Evolutionary conservation across 768 basidiomycete genomes (phyloP).

Genomic region (Lyophyllum decastes): DNA sequence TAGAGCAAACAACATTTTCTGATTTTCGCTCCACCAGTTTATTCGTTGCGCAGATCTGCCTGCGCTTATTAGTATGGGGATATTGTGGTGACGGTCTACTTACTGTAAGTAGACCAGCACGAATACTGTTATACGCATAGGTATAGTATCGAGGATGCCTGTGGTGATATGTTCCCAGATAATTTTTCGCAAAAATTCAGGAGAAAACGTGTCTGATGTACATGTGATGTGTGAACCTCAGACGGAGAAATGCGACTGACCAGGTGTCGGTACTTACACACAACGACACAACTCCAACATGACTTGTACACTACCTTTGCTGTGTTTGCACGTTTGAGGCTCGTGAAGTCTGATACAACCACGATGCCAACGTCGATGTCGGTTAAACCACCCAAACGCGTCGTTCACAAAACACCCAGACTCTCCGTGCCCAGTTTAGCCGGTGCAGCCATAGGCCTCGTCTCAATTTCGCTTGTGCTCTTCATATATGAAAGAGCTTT

Average conservation of each 20-base stretch:
- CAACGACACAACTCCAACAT: neutral
- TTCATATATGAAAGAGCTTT: slow-evolving; percentile 65
- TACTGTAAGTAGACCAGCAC: too few species aligned
- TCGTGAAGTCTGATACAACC: slow-evolving; percentile 6
- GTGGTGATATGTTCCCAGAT: too few species aligned
- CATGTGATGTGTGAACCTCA: neutral
- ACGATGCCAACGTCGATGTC: slow-evolving; percentile 5
- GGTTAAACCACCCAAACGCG: neutral
- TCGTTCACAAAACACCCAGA: slow-evolving; percentile 3
- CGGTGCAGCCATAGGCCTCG: slow-evolving; percentile 8
- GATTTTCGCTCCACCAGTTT: too few species aligned
- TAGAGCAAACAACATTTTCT: too few species aligned
- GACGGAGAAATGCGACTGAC: neutral
- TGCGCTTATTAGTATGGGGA: too few species aligned
- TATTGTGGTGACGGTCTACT: too few species aligned
- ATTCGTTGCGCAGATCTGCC: too few species aligned
- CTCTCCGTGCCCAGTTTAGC: slow-evolving; percentile 3
- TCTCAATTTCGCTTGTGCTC: slow-evolving; percentile 54
- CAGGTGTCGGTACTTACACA: too few species aligned
- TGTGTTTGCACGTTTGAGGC: neutral
- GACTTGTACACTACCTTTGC: neutral
- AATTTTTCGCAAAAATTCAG: neutral
- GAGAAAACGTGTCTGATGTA: slow-evolving; percentile 2
- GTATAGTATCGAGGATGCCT: too few species aligned
- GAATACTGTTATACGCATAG: too few species aligned